Conservation (phyloP, 805 yeast species). For the Dipodascus albidus region DNA sequence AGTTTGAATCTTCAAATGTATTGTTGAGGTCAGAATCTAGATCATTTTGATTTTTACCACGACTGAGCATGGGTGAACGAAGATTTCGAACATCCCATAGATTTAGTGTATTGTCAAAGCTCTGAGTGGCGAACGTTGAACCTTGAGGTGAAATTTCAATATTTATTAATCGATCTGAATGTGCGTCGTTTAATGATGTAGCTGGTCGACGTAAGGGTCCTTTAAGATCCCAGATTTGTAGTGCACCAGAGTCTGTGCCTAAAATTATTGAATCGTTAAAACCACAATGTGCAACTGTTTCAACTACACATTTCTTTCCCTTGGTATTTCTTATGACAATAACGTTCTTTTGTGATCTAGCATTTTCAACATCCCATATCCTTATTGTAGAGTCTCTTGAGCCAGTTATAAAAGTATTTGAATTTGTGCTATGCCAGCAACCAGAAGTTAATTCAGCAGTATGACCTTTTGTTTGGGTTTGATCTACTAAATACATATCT, state of each 20-base stretch:
- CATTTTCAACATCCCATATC: constrained; percentile 23
- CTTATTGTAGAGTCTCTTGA: constrained; percentile 25
- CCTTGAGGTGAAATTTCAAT: constrained; percentile 6
- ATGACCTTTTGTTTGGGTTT: constrained; percentile 28
- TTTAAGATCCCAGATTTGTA: constrained; percentile 19
- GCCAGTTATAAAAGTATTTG: constrained; percentile 20
- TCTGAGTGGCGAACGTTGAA: constrained; percentile 15
- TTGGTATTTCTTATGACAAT: constrained; percentile 18
- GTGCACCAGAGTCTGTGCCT: constrained; percentile 15
- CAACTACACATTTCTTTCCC: constrained; percentile 7
- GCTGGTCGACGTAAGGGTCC: constrained; percentile 21
- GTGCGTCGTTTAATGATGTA: constrained; percentile 9
- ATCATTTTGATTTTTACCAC: constrained; percentile 7
- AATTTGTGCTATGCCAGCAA: constrained; percentile 20
- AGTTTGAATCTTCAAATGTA: constrained; percentile 11
- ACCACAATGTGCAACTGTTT: constrained; percentile 10
- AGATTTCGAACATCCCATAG: constrained; percentile 23
- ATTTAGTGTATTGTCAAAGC: constrained; percentile 16
- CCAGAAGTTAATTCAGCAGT: constrained; percentile 22
- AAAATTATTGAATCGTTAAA: constrained; percentile 12
- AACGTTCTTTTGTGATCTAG: constrained; percentile 18
- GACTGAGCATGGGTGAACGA: constrained; percentile 11
- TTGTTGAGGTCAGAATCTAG: constrained; percentile 9
- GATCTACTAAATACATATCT: constrained; percentile 27
- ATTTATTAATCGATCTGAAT: constrained; percentile 1